These are phyloP conservation scores for Chloranthus sessilifolius DNA, from an alignment of 164 flowering plant genomes.

Conservation along the genomic window DNA sequence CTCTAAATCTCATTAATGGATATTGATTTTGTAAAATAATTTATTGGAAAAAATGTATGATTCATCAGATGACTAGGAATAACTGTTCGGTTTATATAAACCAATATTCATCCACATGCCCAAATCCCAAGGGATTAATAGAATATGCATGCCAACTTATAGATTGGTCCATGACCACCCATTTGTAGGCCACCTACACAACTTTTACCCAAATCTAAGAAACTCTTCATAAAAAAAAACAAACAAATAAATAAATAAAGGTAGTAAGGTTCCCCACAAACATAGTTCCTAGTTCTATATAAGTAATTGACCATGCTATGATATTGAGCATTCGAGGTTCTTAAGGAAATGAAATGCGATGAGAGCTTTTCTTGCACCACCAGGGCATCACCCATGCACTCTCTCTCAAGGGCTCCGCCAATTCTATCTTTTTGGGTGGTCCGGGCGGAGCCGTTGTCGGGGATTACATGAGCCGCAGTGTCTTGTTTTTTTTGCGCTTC, in stretches of 20 bases:
- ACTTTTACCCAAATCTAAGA: no score
- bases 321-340: background rate
- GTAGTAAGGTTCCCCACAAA: slow-evolving; percentile 1
- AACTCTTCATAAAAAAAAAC: no score
- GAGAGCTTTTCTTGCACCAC: background rate
- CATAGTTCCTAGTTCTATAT: slow-evolving; percentile 2
- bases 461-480: background rate
- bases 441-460: background rate
- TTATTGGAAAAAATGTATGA: no score
- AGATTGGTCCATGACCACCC: no score
- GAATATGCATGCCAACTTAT: no score
- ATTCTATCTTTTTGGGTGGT: background rate
- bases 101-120: background rate
- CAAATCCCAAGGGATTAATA: background rate
- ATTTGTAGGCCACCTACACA: no score
- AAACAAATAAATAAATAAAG: slow-evolving; percentile 1
- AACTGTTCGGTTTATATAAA: no score
- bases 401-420: slow-evolving; percentile 9
- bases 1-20: no score
- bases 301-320: background rate
- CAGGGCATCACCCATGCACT: slow-evolving; percentile 4
- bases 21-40: no score
- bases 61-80: no score
- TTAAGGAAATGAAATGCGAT: background rate
- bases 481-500: background rate